Evolutionary conservation across 83 land plant species (phyloP).

Genomic region (Diphasiastrum complanatum): DNA sequence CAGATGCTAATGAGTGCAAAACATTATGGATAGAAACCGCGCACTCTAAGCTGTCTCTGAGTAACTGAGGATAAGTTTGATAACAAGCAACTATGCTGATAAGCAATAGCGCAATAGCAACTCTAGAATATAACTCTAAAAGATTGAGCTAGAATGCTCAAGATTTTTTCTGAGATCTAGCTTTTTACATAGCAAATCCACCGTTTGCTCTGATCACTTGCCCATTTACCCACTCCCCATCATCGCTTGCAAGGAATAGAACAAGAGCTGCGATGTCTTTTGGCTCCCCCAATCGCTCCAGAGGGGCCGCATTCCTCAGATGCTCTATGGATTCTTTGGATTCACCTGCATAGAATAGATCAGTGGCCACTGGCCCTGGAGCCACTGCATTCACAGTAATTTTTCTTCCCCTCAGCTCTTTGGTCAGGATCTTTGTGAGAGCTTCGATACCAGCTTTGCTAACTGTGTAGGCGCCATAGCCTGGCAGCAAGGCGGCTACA

Average conservation of each 20-base stretch:
- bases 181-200: constrained; percentile 42
- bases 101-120: no score
- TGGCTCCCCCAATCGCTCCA: constrained; percentile 62
- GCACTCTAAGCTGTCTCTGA: no score
- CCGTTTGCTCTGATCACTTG: constrained; percentile 76
- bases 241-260: constrained; percentile 57
- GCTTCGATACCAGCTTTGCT: constrained; percentile 90
- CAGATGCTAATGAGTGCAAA: no score
- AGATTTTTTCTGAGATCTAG: no score
- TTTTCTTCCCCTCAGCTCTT: constrained; percentile 65
- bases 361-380: constrained; percentile 86
- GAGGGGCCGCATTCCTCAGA: constrained; percentile 29
- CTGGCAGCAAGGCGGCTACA: constrained; percentile 38
- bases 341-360: constrained; percentile 69
- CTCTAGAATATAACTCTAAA: no score
- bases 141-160: no score
- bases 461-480: constrained; percentile 59
- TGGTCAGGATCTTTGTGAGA: constrained; percentile 55
- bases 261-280: constrained; percentile 52
- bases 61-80: no score
- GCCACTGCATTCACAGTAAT: constrained; percentile 88
- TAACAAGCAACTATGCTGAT: no score
- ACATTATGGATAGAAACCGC: no score
- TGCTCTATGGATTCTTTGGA: constrained; percentile 37
- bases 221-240: constrained; percentile 80